phyloP scores from a whole-genome alignment of 2,329 filamentous ascomycete species.

The Aspergillus pseudoviridinutans region DNA sequence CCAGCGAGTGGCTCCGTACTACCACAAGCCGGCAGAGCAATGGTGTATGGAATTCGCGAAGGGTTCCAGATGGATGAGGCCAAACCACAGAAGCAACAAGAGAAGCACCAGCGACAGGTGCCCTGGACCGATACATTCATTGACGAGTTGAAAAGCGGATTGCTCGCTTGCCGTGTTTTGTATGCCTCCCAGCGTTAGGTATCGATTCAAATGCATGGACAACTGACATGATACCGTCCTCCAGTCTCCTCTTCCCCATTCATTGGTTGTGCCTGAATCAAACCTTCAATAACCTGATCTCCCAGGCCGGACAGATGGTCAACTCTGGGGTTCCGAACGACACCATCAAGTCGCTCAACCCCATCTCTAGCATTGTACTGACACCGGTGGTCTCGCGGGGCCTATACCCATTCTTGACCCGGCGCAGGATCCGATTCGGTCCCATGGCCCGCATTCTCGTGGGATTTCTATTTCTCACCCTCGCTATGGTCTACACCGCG shows the following conservation, averaged over 20 bases:
- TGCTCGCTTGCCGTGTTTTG: no score
- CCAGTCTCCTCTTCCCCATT: slow-evolving; percentile 5
- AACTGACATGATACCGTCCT: no score
- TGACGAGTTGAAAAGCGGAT: no score
- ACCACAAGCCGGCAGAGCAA: no score
- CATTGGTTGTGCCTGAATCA: slow-evolving; percentile 35
- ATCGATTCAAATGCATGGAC: no score
- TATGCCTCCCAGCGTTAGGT: no score
- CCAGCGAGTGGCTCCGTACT: no score
- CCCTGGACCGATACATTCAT: no score
- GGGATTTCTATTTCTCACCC: slow-evolving; percentile 60
- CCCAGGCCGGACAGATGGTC: slow-evolving; percentile 54
- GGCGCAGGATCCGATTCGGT: slow-evolving; percentile 57
- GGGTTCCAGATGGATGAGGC: no score
- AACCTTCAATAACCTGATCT: slow-evolving; percentile 59
- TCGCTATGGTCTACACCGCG: slow-evolving; percentile 54
- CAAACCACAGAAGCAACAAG: no score
- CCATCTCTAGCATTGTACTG: slow-evolving; percentile 67
- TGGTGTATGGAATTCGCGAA: no score
- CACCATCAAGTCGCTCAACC: slow-evolving; percentile 65
- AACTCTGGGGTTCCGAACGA: slow-evolving; percentile 68
- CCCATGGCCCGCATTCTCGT: slow-evolving; percentile 67
- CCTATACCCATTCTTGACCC: slow-evolving; percentile 62
- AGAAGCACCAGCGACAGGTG: no score
- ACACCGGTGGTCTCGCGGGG: slow-evolving; percentile 62